Percentiles rank a stretch among this genome's conserved stretches.
Evolutionary conservation across 345 rosid genomes (phyloP).

Genomic region (Trapa bicornis): DNA sequence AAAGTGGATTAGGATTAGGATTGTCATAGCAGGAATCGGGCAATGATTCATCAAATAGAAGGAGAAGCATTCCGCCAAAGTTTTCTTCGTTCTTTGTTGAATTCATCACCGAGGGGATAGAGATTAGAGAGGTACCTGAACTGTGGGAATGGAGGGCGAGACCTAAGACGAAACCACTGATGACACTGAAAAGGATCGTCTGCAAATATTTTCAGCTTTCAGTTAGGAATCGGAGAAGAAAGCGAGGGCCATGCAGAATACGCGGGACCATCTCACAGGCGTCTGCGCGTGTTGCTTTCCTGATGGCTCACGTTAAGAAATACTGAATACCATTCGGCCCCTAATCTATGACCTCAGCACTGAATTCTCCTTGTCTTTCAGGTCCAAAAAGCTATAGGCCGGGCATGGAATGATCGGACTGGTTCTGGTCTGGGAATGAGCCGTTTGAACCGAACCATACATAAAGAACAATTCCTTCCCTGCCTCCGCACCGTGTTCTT

Average conservation of each 20-base stretch:
- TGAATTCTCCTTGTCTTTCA: background rate
- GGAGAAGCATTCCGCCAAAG: background rate
- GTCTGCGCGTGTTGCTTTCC: background rate
- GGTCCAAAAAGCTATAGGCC: background rate
- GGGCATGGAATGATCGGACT: background rate
- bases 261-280: background rate
- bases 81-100: background rate
- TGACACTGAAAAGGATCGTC: background rate
- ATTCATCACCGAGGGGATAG: background rate
- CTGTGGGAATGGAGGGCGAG: background rate
- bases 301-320: background rate
- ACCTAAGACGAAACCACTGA: background rate
- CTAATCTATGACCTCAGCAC: background rate
- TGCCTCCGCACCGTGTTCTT: no score
- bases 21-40: background rate
- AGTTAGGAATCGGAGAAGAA: background rate
- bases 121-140: background rate
- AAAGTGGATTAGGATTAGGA: background rate
- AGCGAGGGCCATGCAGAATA: background rate
- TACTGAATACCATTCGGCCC: background rate
- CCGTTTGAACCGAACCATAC: no score
- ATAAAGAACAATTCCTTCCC: no score
- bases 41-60: background rate
- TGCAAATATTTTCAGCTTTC: background rate
- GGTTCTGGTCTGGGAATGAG: background rate